A percentile compares a stretch with the other conserved stretches of the same genome.
Conservation (phyloP, 2,329 filamentous ascomycete genomes). For the Arthrinium puccinioides region DNA sequence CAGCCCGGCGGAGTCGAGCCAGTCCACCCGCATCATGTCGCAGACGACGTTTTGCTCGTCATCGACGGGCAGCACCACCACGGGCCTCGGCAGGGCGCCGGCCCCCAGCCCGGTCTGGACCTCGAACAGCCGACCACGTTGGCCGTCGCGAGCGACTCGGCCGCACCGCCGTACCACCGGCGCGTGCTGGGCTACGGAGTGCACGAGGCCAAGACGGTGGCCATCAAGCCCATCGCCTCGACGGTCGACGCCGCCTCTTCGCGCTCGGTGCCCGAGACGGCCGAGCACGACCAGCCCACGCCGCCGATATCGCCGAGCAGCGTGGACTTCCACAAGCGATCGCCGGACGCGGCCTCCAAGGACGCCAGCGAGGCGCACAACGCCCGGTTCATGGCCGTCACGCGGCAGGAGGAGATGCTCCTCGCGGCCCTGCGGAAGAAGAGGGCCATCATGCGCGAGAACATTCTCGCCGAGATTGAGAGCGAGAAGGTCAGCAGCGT, state of each 20-base stretch:
- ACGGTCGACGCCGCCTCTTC: conserved; percentile 16
- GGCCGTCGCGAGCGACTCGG: too few relatives aligned
- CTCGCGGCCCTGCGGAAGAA: conserved; percentile 49
- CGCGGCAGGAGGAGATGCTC: conserved; percentile 50
- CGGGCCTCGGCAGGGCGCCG: too few relatives aligned
- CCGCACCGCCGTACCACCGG: too few relatives aligned
- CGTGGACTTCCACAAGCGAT: conserved; percentile 39
- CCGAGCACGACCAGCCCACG: conserved; percentile 30
- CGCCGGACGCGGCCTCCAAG: conserved; percentile 26
- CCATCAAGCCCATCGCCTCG: conserved; percentile 25
- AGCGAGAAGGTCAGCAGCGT: conserved; percentile 20
- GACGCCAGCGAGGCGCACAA: conserved; percentile 21
- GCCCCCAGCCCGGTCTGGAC: neutral
- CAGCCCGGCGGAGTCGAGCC: too few relatives aligned
- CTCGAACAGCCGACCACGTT: too few relatives aligned
- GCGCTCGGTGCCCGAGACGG: conserved; percentile 9
- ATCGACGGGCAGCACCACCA: neutral
- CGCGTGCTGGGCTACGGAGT: conserved; percentile 23
- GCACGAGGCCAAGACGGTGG: conserved; percentile 32
- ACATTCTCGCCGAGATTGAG: conserved; percentile 34
- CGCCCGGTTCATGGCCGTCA: conserved; percentile 49
- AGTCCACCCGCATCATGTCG: too few relatives aligned
- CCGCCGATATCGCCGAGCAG: conserved; percentile 46
- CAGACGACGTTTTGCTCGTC: neutral
- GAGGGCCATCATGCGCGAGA: conserved; percentile 47